phyloP scores from a whole-genome alignment of 2,329 filamentous ascomycete species.

The Trichoderma harzianum region DNA sequence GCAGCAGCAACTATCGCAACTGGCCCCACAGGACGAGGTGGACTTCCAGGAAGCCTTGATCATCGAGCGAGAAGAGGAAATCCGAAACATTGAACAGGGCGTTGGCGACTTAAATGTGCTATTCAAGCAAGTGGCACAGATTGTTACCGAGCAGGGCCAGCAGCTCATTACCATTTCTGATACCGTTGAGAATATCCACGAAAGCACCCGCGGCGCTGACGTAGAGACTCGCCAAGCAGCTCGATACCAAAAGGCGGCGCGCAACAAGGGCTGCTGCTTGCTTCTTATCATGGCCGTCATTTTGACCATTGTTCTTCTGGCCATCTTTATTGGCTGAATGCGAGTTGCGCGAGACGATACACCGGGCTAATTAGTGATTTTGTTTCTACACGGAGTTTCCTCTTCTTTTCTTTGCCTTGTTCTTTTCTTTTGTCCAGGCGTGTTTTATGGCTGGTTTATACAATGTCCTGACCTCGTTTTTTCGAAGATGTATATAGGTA shows the following conservation, averaged over 20 bases:
- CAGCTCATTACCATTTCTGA: constrained; percentile 82
- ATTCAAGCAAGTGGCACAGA: constrained; percentile 96
- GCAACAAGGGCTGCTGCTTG: constrained; percentile 91
- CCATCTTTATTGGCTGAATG: constrained; percentile 64
- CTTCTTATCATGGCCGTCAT: constrained; percentile 86
- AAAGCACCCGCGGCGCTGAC: constrained; percentile 82
- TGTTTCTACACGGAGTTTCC: constrained; percentile 18
- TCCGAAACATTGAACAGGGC: constrained; percentile 94
- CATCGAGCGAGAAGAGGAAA: constrained; percentile 93
- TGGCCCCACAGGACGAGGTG: constrained; percentile 90
- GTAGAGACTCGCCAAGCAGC: constrained; percentile 80
- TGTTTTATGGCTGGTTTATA: constrained; percentile 8
- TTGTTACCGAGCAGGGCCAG: constrained; percentile 90
- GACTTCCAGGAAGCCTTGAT: constrained; percentile 97
- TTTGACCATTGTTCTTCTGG: constrained; percentile 82
- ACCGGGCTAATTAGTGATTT: neutral
- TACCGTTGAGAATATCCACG: constrained; percentile 79
- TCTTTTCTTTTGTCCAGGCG: neutral
- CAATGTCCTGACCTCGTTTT: constrained; percentile 7
- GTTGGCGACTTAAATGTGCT: constrained; percentile 95
- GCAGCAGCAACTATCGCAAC: constrained; percentile 70
- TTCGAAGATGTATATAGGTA: constrained; percentile 18
- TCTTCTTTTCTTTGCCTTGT: constrained; percentile 5
- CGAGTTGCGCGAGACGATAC: constrained; percentile 7
- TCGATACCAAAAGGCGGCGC: constrained; percentile 89